phyloP scores from a whole-genome alignment of 495 filamentous ascomycete species.

The Aspergillus homomorphus region DNA sequence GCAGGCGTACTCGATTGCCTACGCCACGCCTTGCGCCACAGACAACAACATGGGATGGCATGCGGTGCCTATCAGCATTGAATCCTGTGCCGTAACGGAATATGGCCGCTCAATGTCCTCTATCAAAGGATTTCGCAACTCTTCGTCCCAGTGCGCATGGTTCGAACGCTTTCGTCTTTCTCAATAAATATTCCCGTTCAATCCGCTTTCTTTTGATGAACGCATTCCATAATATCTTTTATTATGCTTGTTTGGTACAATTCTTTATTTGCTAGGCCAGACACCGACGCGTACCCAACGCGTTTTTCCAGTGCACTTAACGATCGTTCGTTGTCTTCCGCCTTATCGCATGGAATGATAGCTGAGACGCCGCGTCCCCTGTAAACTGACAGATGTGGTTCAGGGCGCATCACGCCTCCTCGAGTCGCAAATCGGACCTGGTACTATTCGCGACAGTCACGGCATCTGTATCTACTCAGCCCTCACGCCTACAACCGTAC shows the following conservation, averaged over 20 bases:
- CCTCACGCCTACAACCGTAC: not conserved
- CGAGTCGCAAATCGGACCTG: not conserved
- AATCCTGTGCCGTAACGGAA: not conserved
- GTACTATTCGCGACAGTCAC: not conserved
- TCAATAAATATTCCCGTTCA: no score
- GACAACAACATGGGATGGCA: not conserved
- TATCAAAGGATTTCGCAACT: not conserved
- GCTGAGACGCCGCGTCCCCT: not conserved
- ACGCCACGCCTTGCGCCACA: conserved; percentile 1
- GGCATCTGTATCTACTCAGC: not conserved
- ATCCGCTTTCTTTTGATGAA: no score
- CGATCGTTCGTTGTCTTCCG: not conserved
- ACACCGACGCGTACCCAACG: no score
- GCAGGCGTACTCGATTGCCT: not conserved
- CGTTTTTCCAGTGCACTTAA: not conserved
- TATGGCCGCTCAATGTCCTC: not conserved
- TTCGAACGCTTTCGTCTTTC: no score
- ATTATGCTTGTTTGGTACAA: no score
- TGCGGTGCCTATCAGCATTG: not conserved
- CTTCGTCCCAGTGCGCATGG: not conserved
- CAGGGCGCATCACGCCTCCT: not conserved
- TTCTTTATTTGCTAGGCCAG: no score
- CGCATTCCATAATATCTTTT: no score
- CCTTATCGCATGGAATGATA: not conserved
- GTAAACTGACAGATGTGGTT: not conserved